phyloP scores from a whole-genome alignment of 116 monocot species.

The Dioscorea cayenensis region DNA sequence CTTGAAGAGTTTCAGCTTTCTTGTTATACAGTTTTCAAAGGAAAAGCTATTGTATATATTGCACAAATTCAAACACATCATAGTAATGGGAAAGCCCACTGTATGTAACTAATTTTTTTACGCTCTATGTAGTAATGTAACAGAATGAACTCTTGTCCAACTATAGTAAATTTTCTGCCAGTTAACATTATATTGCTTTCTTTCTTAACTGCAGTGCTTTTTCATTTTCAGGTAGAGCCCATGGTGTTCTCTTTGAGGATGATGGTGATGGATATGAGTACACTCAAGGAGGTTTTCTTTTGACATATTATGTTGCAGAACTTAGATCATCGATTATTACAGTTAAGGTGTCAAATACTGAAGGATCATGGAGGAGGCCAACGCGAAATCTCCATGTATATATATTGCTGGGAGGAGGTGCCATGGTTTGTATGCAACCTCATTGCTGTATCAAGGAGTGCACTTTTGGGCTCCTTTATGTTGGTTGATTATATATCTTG shows the following conservation, averaged over 20 bases:
- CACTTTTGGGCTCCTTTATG: background rate
- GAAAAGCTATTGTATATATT: no score
- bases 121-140: no score
- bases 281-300: conserved; percentile 57
- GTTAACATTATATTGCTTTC: background rate
- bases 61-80: no score
- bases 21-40: no score
- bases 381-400: conserved; percentile 52
- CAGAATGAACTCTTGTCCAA: no score
- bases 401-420: conserved; percentile 75
- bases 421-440: conserved; percentile 44
- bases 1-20: no score
- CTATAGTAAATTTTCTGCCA: no score
- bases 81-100: no score
- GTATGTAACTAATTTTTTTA: no score
- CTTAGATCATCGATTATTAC: conserved; percentile 54
- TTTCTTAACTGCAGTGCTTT: conserved; percentile 2
- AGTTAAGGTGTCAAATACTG: conserved; percentile 63
- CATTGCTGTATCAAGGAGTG: background rate
- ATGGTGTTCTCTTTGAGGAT: conserved; percentile 87
- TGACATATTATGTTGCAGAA: conserved; percentile 80
- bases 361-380: conserved; percentile 77
- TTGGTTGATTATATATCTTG: conserved; percentile 4
- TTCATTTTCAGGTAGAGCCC: conserved; percentile 57
- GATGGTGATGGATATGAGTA: conserved; percentile 88